Percentiles rank a stretch among this genome's conserved stretches.
These are phyloP conservation scores for Ormosia emarginata DNA, from an alignment of 306 rosid genomes.

Conservation along the genomic window DNA sequence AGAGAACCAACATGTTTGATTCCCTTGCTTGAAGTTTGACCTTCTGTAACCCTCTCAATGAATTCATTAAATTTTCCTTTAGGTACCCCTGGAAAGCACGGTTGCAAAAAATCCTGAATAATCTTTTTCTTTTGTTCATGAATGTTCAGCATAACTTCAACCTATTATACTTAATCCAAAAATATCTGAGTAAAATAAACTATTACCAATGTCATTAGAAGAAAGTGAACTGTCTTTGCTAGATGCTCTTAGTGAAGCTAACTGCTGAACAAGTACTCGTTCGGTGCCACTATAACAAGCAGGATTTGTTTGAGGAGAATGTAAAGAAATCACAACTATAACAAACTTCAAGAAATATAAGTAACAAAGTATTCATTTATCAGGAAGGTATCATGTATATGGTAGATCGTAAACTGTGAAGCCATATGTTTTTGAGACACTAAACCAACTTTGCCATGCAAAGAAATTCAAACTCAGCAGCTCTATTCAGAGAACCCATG, in stretches of 20 bases:
- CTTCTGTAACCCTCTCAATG: slow-evolving; percentile 24
- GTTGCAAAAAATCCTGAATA: neutral
- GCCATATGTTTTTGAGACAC: neutral
- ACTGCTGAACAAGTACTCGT: slow-evolving; percentile 58
- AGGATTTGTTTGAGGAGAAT: slow-evolving; percentile 6
- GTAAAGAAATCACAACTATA: slow-evolving; percentile 2
- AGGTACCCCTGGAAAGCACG: slow-evolving; percentile 38
- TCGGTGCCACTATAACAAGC: slow-evolving; percentile 52
- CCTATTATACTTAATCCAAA: neutral
- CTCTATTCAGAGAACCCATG: neutral
- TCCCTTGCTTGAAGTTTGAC: slow-evolving; percentile 31
- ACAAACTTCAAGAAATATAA: neutral
- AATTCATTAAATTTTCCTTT: slow-evolving; percentile 32
- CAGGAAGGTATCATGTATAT: neutral
- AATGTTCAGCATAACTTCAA: neutral
- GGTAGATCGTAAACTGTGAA: neutral
- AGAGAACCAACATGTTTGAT: slow-evolving; percentile 30
- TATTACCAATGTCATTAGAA: slow-evolving; percentile 38
- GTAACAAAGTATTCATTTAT: neutral
- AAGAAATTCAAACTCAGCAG: neutral
- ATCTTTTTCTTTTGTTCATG: neutral
- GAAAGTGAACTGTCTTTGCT: slow-evolving; percentile 29
- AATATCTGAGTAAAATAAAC: slow-evolving; percentile 5
- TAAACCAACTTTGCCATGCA: neutral
- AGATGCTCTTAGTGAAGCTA: slow-evolving; percentile 61